Percentiles rank a stretch among this genome's conserved stretches.
These are phyloP conservation scores for Fragosphaeria purpurea DNA, from an alignment of 2,329 filamentous ascomycete genomes.

Conservation along the genomic window DNA sequence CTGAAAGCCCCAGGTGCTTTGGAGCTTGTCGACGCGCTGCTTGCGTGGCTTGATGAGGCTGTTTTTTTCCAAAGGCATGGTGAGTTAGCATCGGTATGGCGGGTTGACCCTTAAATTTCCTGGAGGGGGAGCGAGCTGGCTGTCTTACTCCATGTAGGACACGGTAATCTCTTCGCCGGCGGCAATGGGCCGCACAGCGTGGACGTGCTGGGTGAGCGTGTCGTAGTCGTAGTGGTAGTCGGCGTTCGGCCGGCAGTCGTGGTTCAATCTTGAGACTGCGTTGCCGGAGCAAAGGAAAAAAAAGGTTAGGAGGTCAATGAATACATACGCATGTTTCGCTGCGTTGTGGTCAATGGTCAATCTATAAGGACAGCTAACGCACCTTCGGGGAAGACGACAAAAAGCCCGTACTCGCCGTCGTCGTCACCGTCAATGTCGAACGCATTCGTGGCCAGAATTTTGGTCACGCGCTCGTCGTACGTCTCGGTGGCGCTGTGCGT, in stretches of 20 bases:
- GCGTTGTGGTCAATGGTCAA: too few relatives aligned
- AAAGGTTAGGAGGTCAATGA: background rate
- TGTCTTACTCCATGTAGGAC: conserved; percentile 28
- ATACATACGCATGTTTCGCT: too few relatives aligned
- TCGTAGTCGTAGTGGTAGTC: conserved; percentile 31
- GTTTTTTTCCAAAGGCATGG: background rate
- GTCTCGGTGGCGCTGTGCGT: conserved; percentile 20
- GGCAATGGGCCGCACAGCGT: conserved; percentile 28
- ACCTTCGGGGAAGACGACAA: conserved; percentile 30
- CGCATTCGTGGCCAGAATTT: conserved; percentile 27
- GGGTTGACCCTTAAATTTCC: too few relatives aligned
- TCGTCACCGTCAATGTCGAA: conserved; percentile 28
- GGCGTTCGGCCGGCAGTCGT: conserved; percentile 35
- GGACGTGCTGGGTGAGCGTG: conserved; percentile 28
- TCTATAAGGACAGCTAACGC: background rate
- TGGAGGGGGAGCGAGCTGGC: conserved; percentile 1
- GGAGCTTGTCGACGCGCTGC: conserved; percentile 21
- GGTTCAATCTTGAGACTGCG: conserved; percentile 31
- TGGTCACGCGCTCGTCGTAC: conserved; percentile 21
- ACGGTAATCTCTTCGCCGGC: conserved; percentile 34
- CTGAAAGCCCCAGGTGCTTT: conserved; percentile 28
- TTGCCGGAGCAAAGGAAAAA: too few relatives aligned
- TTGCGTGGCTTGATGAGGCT: conserved; percentile 23
- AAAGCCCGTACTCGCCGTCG: conserved; percentile 21
- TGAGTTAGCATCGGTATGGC: too few relatives aligned